Percentiles rank a stretch among this genome's conserved stretches.
Conservation (phyloP, 306 rosid genomes). For the Cicer pinnatifidum region DNA sequence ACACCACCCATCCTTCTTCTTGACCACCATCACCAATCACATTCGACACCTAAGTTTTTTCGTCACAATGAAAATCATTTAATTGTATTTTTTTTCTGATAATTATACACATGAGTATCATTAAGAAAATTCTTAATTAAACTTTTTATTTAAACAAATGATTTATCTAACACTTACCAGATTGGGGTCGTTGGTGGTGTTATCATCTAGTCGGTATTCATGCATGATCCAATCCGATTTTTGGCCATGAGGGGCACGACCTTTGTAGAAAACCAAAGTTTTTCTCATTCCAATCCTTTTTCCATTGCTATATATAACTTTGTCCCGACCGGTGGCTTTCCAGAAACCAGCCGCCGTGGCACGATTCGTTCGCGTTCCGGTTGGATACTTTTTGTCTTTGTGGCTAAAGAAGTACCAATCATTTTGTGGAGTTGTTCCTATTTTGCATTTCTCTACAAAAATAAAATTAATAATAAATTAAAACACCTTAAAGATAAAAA, state of each 20-base stretch:
- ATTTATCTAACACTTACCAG: constrained; percentile 51
- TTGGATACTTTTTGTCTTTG: constrained; percentile 95
- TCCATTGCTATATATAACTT: constrained; percentile 70
- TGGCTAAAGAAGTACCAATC: constrained; percentile 99
- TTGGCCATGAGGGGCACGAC: constrained; percentile 94
- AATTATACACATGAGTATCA: background rate
- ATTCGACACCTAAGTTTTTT: constrained; percentile 49
- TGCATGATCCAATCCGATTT: constrained; percentile 99
- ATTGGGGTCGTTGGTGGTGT: constrained; percentile 48
- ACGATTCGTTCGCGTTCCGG: constrained; percentile 89
- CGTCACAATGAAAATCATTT: background rate
- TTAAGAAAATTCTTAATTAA: background rate
- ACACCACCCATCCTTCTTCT: constrained; percentile 98
- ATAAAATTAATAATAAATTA: background rate
- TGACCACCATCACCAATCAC: constrained; percentile 65
- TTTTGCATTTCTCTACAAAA: constrained; percentile 77
- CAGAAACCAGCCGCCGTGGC: constrained; percentile 94
- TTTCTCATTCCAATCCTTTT: constrained; percentile 91
- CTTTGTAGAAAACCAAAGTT: constrained; percentile 91
- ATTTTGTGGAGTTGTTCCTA: constrained; percentile 93
- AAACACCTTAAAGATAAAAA: background rate
- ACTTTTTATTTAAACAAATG: background rate
- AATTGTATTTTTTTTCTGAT: background rate
- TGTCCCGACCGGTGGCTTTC: constrained; percentile 98
- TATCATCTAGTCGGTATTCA: constrained; percentile 86